phyloP scores from a whole-genome alignment of 2,329 filamentous ascomycete species.

The Epichloe gansuensis region DNA sequence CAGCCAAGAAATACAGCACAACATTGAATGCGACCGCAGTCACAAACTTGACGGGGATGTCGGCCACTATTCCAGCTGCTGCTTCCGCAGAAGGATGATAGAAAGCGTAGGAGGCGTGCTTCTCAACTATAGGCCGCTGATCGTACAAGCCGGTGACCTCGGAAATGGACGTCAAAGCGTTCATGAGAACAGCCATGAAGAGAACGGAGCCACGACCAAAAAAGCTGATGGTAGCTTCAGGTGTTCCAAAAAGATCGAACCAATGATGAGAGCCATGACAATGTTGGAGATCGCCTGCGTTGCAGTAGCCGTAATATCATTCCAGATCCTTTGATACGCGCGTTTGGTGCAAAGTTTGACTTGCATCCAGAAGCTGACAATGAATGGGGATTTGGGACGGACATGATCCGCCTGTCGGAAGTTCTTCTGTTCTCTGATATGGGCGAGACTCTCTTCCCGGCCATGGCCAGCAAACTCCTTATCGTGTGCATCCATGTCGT shows the following conservation, averaged over 20 bases:
- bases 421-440: constrained; percentile 36
- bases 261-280: constrained; percentile 48
- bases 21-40: constrained; percentile 40
- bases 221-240: constrained; percentile 37
- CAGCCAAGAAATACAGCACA: constrained; percentile 45
- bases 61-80: constrained; percentile 39
- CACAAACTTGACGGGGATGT: constrained; percentile 46
- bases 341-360: constrained; percentile 37
- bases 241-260: constrained; percentile 46
- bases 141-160: constrained; percentile 37
- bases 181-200: constrained; percentile 49
- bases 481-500: constrained; percentile 40
- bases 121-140: constrained; percentile 36
- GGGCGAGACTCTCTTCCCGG: constrained; percentile 24
- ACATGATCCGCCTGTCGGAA: constrained; percentile 39
- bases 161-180: constrained; percentile 43
- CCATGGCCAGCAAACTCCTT: constrained; percentile 30
- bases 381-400: constrained; percentile 43
- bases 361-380: constrained; percentile 44
- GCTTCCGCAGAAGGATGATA: constrained; percentile 42
- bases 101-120: constrained; percentile 36
- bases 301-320: constrained; percentile 35
- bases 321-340: constrained; percentile 40
- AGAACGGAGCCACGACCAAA: constrained; percentile 42
- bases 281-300: constrained; percentile 35